phyloP scores from a whole-genome alignment of 2,329 filamentous ascomycete species.

The Beauveria sp. region DNA sequence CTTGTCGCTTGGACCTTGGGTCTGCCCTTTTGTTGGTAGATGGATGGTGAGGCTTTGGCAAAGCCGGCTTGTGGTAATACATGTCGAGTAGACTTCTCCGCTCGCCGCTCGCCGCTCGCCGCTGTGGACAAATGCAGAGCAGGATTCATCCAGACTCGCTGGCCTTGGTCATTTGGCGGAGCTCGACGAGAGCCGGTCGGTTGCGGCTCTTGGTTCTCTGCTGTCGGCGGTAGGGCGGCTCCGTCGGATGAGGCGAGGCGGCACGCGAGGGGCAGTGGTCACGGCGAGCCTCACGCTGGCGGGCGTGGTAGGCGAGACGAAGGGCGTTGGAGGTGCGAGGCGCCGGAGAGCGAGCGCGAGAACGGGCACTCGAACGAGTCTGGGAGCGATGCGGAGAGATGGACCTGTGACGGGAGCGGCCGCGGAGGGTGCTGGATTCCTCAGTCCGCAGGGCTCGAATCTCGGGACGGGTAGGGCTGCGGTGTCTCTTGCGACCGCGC shows the following conservation, averaged over 20 bases:
- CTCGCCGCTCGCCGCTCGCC: neutral
- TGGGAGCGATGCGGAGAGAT: constrained; percentile 25
- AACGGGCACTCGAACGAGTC: constrained; percentile 25
- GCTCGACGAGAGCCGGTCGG: constrained; percentile 25
- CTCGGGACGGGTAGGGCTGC: constrained; percentile 27
- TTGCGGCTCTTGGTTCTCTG: constrained; percentile 32
- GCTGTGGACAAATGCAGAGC: neutral
- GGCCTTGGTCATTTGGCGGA: constrained; percentile 10
- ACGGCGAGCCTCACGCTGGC: constrained; percentile 32
- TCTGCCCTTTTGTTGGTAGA: neutral
- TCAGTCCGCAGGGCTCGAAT: constrained; percentile 27
- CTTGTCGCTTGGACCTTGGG: neutral
- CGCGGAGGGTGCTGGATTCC: constrained; percentile 35
- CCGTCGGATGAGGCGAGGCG: constrained; percentile 24
- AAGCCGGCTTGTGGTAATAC: neutral
- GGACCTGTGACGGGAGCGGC: constrained; percentile 32
- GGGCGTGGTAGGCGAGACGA: constrained; percentile 30
- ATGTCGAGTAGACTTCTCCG: neutral
- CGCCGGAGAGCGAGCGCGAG: constrained; percentile 23
- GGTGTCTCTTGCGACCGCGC: constrained; percentile 33
- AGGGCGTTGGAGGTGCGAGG: constrained; percentile 33
- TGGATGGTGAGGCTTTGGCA: neutral
- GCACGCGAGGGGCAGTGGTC: constrained; percentile 37
- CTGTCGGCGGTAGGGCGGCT: constrained; percentile 25
- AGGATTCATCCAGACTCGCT: neutral